Percentiles rank a stretch among this genome's conserved stretches.
These are phyloP conservation scores for Cladosporium sp. DNA, from an alignment of 2,329 filamentous ascomycete species.

Conservation along the genomic window DNA sequence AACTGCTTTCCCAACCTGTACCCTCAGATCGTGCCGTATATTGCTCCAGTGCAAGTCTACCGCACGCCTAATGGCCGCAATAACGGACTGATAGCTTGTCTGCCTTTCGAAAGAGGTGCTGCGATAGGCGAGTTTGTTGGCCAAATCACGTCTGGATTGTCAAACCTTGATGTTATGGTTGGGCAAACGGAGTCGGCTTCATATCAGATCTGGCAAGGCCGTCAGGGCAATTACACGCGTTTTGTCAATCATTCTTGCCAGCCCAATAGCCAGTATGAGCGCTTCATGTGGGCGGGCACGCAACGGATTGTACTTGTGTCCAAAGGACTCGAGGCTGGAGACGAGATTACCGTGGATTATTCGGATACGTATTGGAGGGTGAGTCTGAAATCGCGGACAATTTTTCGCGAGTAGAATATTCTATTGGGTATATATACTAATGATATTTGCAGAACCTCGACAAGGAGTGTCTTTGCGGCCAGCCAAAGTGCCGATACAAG, in stretches of 20 bases:
- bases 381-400: background rate
- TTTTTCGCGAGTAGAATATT: background rate
- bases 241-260: slow-evolving; percentile 62
- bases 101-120: slow-evolving; percentile 53
- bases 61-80: slow-evolving; percentile 55
- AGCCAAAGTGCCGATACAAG: slow-evolving; percentile 52
- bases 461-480: slow-evolving; percentile 57
- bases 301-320: slow-evolving; percentile 58
- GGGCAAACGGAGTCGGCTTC: slow-evolving; percentile 43
- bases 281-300: slow-evolving; percentile 57
- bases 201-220: slow-evolving; percentile 61
- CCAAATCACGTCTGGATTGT: slow-evolving; percentile 53
- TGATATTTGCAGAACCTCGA: slow-evolving; percentile 43
- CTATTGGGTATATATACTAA: slow-evolving; percentile 3
- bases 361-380: slow-evolving; percentile 58
- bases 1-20: slow-evolving; percentile 57
- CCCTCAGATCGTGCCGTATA: slow-evolving; percentile 43
- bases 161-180: slow-evolving; percentile 56
- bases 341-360: slow-evolving; percentile 60
- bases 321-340: slow-evolving; percentile 54
- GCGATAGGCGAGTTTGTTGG: slow-evolving; percentile 60
- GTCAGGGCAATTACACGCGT: slow-evolving; percentile 57
- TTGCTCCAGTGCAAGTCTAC: slow-evolving; percentile 54
- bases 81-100: slow-evolving; percentile 53
- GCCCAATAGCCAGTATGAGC: slow-evolving; percentile 58